Evolutionary conservation across 331 rosid species (phyloP), one percentile per base, ranked within the genome.

Genomic region (Quercus tomentella): DNA sequence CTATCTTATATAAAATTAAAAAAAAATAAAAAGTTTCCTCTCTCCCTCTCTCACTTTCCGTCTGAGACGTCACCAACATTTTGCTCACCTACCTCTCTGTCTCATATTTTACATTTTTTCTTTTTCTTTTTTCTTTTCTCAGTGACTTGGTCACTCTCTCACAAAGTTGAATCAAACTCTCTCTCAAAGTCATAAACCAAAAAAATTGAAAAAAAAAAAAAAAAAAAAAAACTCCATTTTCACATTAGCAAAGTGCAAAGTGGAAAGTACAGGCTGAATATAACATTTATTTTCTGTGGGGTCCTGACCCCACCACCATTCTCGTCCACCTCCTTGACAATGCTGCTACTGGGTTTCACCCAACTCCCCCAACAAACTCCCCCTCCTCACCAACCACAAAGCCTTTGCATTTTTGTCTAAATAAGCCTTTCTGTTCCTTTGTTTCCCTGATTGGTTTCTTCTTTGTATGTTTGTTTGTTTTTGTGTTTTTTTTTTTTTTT

Each of bases 51-150:
- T 77, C 76, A 33, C 49, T 31, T 33, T 6, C 56, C 23, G 18
- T 63, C 55, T 2, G 25, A 77, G 78, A 84, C 86, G 93, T 70
- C 26, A 86, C 82, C 73, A 77, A 76, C 84, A 49, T 91, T 91
- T 80, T 72, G 91, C 87, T 85, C 89, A 87, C 90, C 97, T 85
- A 87, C 86, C 85, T 66, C 70, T 56, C 67, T 22, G 33, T 9
- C 49, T 5, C 68, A 11, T 3, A 7, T 23, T 67, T 35, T 35
- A 49, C 55, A 4, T 49, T 3, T 49, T 12, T 49, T 45, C 8
- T 35, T 35, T 35, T 1, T 6, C 8, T 45, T 12, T 49, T 49
- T 49, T 49, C 55, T 4, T 49, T 49, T 4, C 17, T 3, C 55
- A 14, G 55, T 14, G 55, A 49, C 18, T 49, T 49, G 18, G 26